These are phyloP conservation scores for Globisporangium nagaii DNA, from an alignment of 352 stramenopile species.

Conservation along the genomic window DNA sequence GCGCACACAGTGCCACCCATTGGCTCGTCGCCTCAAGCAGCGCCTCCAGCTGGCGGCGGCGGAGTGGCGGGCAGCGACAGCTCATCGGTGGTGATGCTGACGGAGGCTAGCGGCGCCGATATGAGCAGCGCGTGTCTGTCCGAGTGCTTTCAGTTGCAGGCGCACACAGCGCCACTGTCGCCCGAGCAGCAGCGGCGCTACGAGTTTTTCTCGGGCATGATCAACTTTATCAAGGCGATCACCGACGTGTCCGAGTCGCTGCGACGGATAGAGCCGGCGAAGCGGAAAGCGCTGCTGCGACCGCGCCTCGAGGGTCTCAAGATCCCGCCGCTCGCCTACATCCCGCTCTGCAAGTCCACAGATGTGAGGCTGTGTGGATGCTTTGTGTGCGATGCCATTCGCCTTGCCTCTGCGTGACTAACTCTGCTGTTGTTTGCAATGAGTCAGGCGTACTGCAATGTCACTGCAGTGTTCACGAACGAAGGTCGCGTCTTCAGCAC, in stretches of 20 bases:
- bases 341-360: conserved; percentile 78
- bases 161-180: neutral
- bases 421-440: neutral
- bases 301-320: conserved; percentile 43
- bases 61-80: too few species aligned
- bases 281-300: conserved; percentile 53
- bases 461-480: conserved; percentile 43
- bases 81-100: neutral
- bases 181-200: conserved; percentile 45
- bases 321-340: conserved; percentile 56
- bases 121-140: conserved; percentile 6
- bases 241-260: conserved; percentile 75
- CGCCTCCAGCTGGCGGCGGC: too few species aligned
- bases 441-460: conserved; percentile 49
- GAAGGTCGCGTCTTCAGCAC: conserved; percentile 81
- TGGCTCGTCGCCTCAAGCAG: too few species aligned
- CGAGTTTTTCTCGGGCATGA: conserved; percentile 79
- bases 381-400: neutral
- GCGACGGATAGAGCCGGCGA: conserved; percentile 52
- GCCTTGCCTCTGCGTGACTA: neutral
- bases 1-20: conserved; percentile 5
- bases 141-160: conserved; percentile 15
- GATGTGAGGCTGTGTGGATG: conserved; percentile 30
- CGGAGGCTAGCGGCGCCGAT: conserved; percentile 1
- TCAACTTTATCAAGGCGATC: conserved; percentile 77